Evolutionary conservation across 495 filamentous ascomycete species (phyloP), one percentile per base, ranked within the genome.

Genomic region (Diplogelasinospora grovesii): DNA sequence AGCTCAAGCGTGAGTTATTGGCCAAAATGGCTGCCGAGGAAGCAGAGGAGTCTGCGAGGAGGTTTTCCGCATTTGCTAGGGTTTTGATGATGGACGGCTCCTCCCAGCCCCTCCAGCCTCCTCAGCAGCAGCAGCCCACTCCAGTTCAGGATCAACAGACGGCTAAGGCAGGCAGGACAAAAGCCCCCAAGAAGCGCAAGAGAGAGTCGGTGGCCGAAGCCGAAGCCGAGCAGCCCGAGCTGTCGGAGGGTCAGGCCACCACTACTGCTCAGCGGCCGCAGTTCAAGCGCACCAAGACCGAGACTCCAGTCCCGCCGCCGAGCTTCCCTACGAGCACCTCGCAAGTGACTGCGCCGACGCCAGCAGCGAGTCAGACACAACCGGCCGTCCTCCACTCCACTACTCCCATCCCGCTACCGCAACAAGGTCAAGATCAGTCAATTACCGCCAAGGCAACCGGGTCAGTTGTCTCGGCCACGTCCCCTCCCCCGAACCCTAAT

Each of bases 1-100:
- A 92, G 54, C 66, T 87, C 36, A 95, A 93, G 68, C 78, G 81
- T 31, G 85, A 89, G 60, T 71, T 73, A 40, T 53, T 84, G 61
- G 68, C 74, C 11, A 76, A 83, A 33, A 79, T 86, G 58, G 79
- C 82, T 34, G 75, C 75, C 9, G 73, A 82, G 53, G 78, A 83
- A 51, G 81, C 74, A 18, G 73, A 85, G 48, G 64, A 78, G 53
- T 77, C 77, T 15, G 74, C 75, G 22, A 71, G 73, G 41, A 71
- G 68, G 41, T 66, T 82, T 49, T 63, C 61, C 10, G 67, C 69
- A 34, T 61, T 71, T 48, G 75, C 75, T 16, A 66, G 66, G 33
- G 62, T 58, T 3, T 44, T 60, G 22, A 74, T 82, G 37, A 73
- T 75, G 10, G 54, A 48, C 35, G 23, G n/a, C n/a, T n/a, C 42